Evolutionary conservation across 768 basidiomycete genomes (phyloP).

Genomic region (Mycena rosella): DNA sequence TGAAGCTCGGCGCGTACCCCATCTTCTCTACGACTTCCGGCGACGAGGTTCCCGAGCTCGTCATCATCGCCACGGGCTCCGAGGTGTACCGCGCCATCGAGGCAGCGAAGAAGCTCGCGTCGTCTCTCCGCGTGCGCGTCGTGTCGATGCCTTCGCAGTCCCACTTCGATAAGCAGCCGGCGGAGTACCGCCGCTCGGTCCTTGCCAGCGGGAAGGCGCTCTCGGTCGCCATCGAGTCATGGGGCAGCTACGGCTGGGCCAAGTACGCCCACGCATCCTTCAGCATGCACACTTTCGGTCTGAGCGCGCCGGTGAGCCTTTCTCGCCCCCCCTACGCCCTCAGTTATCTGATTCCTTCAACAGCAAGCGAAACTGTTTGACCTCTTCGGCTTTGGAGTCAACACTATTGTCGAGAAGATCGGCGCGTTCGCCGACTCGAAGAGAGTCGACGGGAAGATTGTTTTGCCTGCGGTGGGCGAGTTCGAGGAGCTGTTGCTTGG

Average conservation of each 20-base stretch:
- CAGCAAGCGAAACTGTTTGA: slow-evolving; percentile 27
- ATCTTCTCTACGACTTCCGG: slow-evolving; percentile 14
- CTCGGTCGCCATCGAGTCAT: slow-evolving; percentile 29
- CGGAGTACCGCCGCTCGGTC: slow-evolving; percentile 21
- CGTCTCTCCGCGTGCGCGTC: slow-evolving; percentile 24
- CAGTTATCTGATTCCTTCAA: not conserved
- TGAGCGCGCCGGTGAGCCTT: slow-evolving; percentile 13
- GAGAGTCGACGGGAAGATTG: slow-evolving; percentile 26
- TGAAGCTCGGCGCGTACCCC: slow-evolving; percentile 27
- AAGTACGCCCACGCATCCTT: slow-evolving; percentile 30
- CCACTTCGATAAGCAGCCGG: slow-evolving; percentile 26
- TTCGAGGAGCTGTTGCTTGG: slow-evolving; percentile 34
- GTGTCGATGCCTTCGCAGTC: slow-evolving; percentile 31
- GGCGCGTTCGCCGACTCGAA: slow-evolving; percentile 13
- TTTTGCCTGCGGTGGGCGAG: slow-evolving; percentile 30
- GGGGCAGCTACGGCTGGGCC: slow-evolving; percentile 29
- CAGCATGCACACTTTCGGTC: slow-evolving; percentile 32
- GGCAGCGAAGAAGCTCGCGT: not conserved
- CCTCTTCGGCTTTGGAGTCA: slow-evolving; percentile 30
- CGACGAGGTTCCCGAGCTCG: slow-evolving; percentile 13
- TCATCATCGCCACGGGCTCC: slow-evolving; percentile 30
- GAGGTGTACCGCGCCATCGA: slow-evolving; percentile 25
- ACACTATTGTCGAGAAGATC: slow-evolving; percentile 28
- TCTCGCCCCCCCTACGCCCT: not conserved
- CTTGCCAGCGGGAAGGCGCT: slow-evolving; percentile 18